Evolutionary conservation across 257 asterid species (phyloP).

Genomic region (Solanum chiquidenum): DNA sequence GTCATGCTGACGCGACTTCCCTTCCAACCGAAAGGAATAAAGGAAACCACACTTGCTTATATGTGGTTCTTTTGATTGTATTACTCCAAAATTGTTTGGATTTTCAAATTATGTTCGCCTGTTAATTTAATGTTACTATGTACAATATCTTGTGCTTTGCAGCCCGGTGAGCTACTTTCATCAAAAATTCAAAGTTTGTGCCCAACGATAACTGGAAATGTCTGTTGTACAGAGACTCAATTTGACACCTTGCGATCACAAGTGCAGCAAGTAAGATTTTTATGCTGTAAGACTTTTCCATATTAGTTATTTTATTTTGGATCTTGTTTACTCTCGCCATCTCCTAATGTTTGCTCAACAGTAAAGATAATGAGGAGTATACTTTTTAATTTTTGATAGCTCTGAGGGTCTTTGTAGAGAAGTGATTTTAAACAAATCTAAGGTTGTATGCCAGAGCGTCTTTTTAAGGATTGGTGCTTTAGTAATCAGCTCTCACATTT

Average conservation of each 20-base stretch:
- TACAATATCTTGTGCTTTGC: conserved; percentile 9
- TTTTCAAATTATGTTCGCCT: background rate
- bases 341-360: background rate
- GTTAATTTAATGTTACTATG: background rate
- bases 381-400: background rate
- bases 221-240: conserved; percentile 87
- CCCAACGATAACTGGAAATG: conserved; percentile 86
- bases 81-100: background rate
- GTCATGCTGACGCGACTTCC: background rate
- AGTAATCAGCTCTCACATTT: background rate
- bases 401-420: background rate
- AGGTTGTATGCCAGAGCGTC: background rate
- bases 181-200: conserved; percentile 92
- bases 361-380: background rate
- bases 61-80: background rate
- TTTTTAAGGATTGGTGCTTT: background rate
- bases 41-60: background rate
- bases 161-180: conserved; percentile 78
- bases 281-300: background rate
- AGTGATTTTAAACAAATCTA: background rate
- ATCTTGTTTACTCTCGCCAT: background rate
- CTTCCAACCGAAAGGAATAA: background rate
- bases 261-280: conserved; percentile 84
- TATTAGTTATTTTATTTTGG: background rate
- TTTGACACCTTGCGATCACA: conserved; percentile 69